Evolutionary conservation across 208 protist species (phyloP), one percentile per base, ranked within the genome.

Genomic region (Leishmania amazonensis): DNA sequence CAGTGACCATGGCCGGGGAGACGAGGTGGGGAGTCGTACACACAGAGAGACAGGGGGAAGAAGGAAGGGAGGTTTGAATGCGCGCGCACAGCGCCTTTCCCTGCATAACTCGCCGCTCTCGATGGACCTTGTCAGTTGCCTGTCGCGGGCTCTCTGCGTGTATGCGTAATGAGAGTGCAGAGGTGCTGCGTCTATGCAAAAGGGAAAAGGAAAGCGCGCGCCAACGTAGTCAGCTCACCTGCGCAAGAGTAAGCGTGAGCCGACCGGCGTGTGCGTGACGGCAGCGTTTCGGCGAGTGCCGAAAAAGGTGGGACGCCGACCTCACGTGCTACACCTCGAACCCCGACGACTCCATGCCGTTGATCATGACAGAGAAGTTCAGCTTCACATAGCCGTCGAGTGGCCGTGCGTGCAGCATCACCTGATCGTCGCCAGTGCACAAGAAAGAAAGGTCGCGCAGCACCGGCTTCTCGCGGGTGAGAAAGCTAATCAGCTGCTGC

Each of bases 381-480:
- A 97, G 64, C 17, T 86, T 82, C 28, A 94, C 93, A 53, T 90
- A 88, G 9, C 91, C 94, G 35, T 86, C 84, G 11, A 97, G 76
- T 3, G 92, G 89, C 17, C 85, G 84, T 1, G 93, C 91, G 19
- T 81, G 86, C 35, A 97, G 84, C 79, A 97, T 90, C 13, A 96
- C 83, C 42, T 91, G 90, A 49, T 97, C 94, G 57, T 97, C 91
- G 2, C 93, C 93, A 35, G 79, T 85, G 85, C 94, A 97, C 8
- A 97, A 85, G 81, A 91, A 97, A 1, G 91, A 88, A 9, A 95
- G 79, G 70, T 97, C 93, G 31, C 94, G 91, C 80, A 97, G 80
- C 68, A 94, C 93, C 31, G 90, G 88, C 42, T 82, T 85, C 81
- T 94, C 87, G 5, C 93, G 75, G 21, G 89, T 95, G 35, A 93